These are phyloP conservation scores for Fallopia convolvulus DNA, from an alignment of 148 eudicot genomes.

Conservation along the genomic window DNA sequence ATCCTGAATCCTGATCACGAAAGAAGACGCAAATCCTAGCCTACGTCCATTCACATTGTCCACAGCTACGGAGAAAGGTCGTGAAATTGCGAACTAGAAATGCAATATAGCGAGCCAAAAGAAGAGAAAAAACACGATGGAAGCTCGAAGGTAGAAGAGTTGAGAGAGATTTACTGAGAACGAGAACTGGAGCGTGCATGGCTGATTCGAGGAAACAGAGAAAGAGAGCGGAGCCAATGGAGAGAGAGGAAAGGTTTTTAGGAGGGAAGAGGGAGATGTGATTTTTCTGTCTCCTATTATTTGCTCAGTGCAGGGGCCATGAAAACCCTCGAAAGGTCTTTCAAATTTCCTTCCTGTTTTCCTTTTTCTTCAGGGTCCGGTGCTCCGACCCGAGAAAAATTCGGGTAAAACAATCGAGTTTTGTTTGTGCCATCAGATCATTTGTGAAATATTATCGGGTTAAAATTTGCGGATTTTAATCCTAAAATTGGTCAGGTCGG, in stretches of 20 bases:
- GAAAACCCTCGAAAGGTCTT: neutral
- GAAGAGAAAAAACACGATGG: neutral
- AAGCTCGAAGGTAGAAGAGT: neutral
- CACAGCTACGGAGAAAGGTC: neutral
- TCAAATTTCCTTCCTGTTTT: neutral
- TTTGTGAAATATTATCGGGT: no score
- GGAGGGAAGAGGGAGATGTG: neutral
- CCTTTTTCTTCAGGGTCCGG: neutral
- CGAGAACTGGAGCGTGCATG: conserved; percentile 81
- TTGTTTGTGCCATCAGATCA: no score
- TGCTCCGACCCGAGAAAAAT: neutral
- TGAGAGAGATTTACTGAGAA: conserved; percentile 49
- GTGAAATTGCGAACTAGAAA: neutral
- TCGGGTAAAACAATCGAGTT: no score
- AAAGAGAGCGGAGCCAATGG: neutral
- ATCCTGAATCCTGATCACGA: neutral
- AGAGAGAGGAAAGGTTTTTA: neutral
- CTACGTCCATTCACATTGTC: neutral
- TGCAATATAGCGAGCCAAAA: neutral
- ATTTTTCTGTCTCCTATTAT: neutral
- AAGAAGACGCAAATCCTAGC: neutral
- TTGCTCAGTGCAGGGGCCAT: neutral
- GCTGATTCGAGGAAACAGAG: conserved; percentile 3
- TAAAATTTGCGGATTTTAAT: no score
- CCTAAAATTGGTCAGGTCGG: no score